phyloP scores from a whole-genome alignment of 768 basidiomycete species.

The Auricularia sp. region DNA sequence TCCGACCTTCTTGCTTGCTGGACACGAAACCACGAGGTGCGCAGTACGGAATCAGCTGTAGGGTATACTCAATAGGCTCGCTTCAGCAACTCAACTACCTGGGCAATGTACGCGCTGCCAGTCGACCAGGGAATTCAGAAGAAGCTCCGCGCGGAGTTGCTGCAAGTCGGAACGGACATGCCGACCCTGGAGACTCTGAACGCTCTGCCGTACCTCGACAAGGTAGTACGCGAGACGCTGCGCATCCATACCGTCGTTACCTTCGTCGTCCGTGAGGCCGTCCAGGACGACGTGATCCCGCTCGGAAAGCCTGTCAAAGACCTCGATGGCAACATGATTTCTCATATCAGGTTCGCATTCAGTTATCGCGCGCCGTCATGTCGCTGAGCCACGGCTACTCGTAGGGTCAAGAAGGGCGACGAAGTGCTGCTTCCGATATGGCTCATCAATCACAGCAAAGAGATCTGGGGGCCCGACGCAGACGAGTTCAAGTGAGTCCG shows the following conservation, averaged over 20 bases:
- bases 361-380: background rate
- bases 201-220: conserved; percentile 48
- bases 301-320: conserved; percentile 25
- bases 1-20: background rate
- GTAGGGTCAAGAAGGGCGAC: background rate
- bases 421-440: background rate
- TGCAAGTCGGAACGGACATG: conserved; percentile 7
- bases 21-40: background rate
- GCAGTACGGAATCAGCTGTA: too few relatives aligned
- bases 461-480: background rate
- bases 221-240: conserved; percentile 48
- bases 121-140: conserved; percentile 37
- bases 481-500: background rate
- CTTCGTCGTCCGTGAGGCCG: conserved; percentile 25
- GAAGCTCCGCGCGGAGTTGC: conserved; percentile 10
- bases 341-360: conserved; percentile 10
- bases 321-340: conserved; percentile 10
- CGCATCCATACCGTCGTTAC: conserved; percentile 47
- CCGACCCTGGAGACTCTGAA: conserved; percentile 20
- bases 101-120: conserved; percentile 50
- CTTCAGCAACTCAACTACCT: conserved; percentile 25
- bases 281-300: conserved; percentile 40
- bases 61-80: too few relatives aligned
- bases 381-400: background rate
- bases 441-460: background rate